Conservation (phyloP, 192 early-diverging fungal genomes). For the Phycomyces blakesleeanus region DNA sequence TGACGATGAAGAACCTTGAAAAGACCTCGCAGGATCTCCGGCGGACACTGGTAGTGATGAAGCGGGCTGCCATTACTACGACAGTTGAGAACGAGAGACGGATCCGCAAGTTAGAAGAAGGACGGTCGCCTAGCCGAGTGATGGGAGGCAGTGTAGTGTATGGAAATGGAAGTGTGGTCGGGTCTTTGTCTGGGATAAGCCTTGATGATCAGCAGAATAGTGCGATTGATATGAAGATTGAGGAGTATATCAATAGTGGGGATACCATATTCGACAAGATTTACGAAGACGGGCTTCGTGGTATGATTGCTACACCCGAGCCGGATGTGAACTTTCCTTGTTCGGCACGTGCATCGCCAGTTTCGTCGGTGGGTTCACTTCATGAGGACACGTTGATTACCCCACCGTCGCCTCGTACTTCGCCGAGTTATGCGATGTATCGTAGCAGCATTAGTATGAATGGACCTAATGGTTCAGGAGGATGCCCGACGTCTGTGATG, state of each 20-base stretch:
- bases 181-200: too few species aligned
- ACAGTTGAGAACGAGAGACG: constrained; percentile 24
- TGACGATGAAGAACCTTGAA: constrained; percentile 46
- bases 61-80: constrained; percentile 33
- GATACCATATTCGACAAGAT: constrained; percentile 39
- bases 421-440: constrained; percentile 1
- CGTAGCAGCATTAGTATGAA: too few species aligned
- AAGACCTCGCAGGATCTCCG: constrained; percentile 49
- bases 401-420: constrained; percentile 7
- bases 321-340: neutral
- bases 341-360: neutral
- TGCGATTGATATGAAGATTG: constrained; percentile 11
- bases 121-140: neutral
- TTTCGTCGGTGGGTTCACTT: neutral
- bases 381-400: neutral
- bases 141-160: too few species aligned
- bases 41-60: constrained; percentile 53
- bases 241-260: constrained; percentile 22
- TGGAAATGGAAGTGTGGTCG: too few species aligned
- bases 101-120: constrained; percentile 13
- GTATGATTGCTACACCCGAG: constrained; percentile 25
- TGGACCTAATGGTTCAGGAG: too few species aligned
- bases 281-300: constrained; percentile 33
- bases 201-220: neutral
- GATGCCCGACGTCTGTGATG: neutral